Conservation (phyloP, 352 stramenopile species). For the Achlya hypogyna region DNA sequence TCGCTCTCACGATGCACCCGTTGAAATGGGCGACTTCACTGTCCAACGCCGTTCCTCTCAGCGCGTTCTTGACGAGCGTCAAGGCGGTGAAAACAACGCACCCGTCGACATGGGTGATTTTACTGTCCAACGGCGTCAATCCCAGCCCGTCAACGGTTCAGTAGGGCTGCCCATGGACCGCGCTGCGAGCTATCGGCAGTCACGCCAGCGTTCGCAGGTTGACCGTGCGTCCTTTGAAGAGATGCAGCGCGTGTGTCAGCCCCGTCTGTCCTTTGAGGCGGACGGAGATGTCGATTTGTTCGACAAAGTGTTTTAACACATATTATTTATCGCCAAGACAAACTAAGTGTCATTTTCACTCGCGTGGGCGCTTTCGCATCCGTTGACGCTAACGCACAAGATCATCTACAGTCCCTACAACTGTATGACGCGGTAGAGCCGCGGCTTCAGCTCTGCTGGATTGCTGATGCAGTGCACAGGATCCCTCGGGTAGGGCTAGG, state of each 20-base stretch:
- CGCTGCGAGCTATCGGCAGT: background rate
- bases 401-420: too few species aligned
- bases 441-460: background rate
- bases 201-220: background rate
- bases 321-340: background rate
- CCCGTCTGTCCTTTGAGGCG: background rate
- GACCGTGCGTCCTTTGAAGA: background rate
- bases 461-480: too few species aligned
- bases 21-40: background rate
- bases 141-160: background rate
- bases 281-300: conserved; percentile 13
- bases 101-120: background rate
- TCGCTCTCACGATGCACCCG: too few species aligned
- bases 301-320: conserved; percentile 13
- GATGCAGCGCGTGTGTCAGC: conserved; percentile 1
- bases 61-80: too few species aligned
- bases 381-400: too few species aligned
- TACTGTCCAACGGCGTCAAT: background rate
- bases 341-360: background rate
- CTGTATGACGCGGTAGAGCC: too few species aligned
- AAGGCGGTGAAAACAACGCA: too few species aligned
- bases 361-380: background rate
- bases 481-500: background rate
- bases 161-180: background rate
- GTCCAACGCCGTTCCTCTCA: background rate